Base-by-base conservation (phyloP, 495 filamentous ascomycete species). In the Podospora tetraspora region DNA sequence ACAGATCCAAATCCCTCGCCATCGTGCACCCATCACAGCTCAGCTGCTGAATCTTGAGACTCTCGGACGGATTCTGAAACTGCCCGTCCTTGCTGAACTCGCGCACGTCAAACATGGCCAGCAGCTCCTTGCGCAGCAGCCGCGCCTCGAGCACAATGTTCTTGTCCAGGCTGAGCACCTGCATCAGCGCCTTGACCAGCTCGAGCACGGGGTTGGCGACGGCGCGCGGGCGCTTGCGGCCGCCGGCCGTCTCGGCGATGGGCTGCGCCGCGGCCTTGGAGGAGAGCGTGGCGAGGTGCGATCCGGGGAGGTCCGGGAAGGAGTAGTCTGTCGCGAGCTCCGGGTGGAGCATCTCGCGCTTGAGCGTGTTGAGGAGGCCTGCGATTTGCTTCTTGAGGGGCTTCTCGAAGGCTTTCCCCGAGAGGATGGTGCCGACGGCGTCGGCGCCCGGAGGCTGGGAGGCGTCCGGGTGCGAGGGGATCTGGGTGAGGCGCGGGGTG, bases 81-180 rank as follows among this genome's bases (percentile, higher is more conserved):
- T 86, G 84, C 57, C 90, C 95, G 62, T 95, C 92, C 70, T 88
- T 86, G 81, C 88, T 91, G 80, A 99, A 99, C 78, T 99, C 95
- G 69, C 92, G 91, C 66, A 99, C 86, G 58, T 98, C 94, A 76
- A 97, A 97, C 61, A 97, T 83, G 3, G 88, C 84, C 11, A 99
- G 90, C 3, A 98, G 82, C 59, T 97, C 94, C 72, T 94, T 94
- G 25, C 95, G 88, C 3, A 99, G 83, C 24, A 96, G 79, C 30
- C 96, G 89, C 3, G 90, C 91, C 76, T 97, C 94, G 66, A 96
- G 85, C 2, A 87, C 89, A 73, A 93, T 90, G 67, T 93, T 91
- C 76, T 92, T 94, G 77, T 95, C 95, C 19, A 99, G 83, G 67
- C 88, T 91, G 61, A 98, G 82, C 27, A 98, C 90, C 70, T 97